Evolutionary conservation across 139 green algal species (phyloP), one percentile per base, ranked within the genome.

Genomic region (Asterochloris sp.): DNA sequence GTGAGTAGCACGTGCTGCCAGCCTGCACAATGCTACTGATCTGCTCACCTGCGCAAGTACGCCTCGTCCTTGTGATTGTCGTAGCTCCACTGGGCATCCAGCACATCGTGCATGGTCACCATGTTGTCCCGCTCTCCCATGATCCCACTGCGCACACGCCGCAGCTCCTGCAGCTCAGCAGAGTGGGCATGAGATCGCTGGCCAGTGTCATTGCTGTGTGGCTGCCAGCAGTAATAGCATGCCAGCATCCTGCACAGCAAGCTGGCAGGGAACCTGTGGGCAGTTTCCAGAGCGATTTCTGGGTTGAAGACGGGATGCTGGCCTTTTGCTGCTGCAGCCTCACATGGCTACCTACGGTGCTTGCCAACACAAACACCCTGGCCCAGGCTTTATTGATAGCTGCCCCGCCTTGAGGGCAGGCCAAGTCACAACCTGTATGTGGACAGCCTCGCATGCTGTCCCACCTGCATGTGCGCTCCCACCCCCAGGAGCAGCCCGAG

Each of bases 61-160:
- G 85, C 81, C 85, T 99, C 96, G 83, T 99, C 95, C 74, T 82
- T 90, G 74, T 84, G 78, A 85, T 98, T 99, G 90, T 99, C 96
- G 81, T 93, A 94, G 66, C 90, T 26, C 93, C 93, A 98, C 88
- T 97, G 93, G 26, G 97, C 97, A 85, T 99, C 97, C 63, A 99
- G 89, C 64, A 99, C 81, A 90, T 99, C 97, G 84, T 99, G 97
- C 97, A 99, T 99, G n/a, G 96, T 99, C 19, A 98, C 94, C 94
- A 99, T 96, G 90, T 99, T 99, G 82, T 98, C 91, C n/a, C 78
- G 73, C 88, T 99, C 97, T n/a, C 94, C 95, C 89, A 99, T 89
- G 82, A 98, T 98, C 76, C 97, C 97, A 0, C 90, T 96, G 11
- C 97, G 91, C 69, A 98, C 93, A n/a, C 97, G 92, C 11, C 96